These are phyloP conservation scores for Pseudogymnoascus sp. DNA, from an alignment of 2,329 filamentous ascomycete species.

Conservation along the genomic window DNA sequence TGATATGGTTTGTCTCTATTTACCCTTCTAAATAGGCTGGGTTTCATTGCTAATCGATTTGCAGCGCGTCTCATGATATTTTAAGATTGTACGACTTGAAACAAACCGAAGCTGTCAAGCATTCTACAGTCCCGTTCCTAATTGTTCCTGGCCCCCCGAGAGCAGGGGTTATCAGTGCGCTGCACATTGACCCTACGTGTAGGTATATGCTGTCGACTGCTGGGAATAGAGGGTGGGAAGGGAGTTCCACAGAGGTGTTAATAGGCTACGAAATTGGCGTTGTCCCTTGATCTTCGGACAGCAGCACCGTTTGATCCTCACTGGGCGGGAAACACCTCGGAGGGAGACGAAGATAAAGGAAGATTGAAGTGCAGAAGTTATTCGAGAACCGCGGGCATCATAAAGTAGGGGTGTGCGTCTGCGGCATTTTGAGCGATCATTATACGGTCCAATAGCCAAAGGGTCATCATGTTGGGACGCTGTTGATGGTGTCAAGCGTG, in stretches of 20 bases:
- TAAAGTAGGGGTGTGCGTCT: not conserved
- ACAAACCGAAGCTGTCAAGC: conserved; percentile 53
- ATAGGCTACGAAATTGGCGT: conserved; percentile 80
- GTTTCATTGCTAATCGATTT: conserved; percentile 8
- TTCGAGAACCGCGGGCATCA: not conserved
- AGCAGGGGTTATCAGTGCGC: conserved; percentile 76
- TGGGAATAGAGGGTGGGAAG: conserved; percentile 93
- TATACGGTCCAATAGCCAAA: not conserved
- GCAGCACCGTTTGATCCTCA: not conserved
- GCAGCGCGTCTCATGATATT: conserved; percentile 87
- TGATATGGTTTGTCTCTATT: conserved; percentile 62
- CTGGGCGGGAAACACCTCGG: not conserved
- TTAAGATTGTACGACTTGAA: conserved; percentile 84
- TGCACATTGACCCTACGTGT: conserved; percentile 83
- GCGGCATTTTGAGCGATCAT: not conserved
- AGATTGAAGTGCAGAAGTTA: not conserved
- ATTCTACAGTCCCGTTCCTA: conserved; percentile 84
- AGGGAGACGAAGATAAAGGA: not conserved
- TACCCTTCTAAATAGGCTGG: not conserved
- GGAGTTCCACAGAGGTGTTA: conserved; percentile 77
- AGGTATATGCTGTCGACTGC: conserved; percentile 87
- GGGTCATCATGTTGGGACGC: not conserved
- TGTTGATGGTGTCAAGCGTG: not conserved
- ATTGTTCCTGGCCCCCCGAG: conserved; percentile 81
- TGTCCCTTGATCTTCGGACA: not conserved